Evolutionary conservation across 2,329 filamentous ascomycete species (phyloP), one percentile per base, ranked within the genome.

Genomic region (Pseudocercospora cruenta): DNA sequence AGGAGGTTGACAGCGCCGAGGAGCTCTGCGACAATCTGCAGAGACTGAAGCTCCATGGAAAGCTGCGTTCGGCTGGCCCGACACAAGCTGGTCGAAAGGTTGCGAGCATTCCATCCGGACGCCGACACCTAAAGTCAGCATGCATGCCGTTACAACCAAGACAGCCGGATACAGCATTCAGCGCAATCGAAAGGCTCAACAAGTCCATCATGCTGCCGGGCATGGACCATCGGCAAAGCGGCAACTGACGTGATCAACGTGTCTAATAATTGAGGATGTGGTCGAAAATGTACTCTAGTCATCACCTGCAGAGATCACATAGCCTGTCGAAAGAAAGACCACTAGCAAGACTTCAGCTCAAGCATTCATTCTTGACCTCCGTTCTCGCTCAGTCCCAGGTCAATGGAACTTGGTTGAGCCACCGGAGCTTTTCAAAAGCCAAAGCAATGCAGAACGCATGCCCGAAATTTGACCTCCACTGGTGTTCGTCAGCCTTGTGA

Each of bases 391-490:
- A 39, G 31, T 16, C 36, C 14, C 16, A 39, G 14, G 14, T 39
- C 36, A n/a, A 39, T 9, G 36, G 36, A 14, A 39, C 14, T 22
- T 49, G n/a, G 45, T 49, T 49, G 45, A 49, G 45, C 43, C 43
- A 22, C 16, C 51, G 28, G 51, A 31, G n/a, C n/a, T n/a, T 26
- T 64, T 55, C n/a, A n/a, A n/a, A n/a, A n/a, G 53, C 60, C 33
- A 36, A 24, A 51, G 33, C 39, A 8, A 49, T 36, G 58, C 28
- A 53, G 62, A 33, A 53, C 22, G 39, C 58, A 43, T 24, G 33
- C 33, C 63, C 58, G 58, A 61, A 39, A 65, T 58, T 61, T 61
- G 58, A 19, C 63, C 58, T 61, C 22, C 49, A 26, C 22, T 53
- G 49, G 49, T 53, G 19, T 28, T 53, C 19, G 22, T 53, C 22